These are phyloP conservation scores for Kodamaea derodonti DNA, from an alignment of 1,139 yeast species.

Conservation along the genomic window DNA sequence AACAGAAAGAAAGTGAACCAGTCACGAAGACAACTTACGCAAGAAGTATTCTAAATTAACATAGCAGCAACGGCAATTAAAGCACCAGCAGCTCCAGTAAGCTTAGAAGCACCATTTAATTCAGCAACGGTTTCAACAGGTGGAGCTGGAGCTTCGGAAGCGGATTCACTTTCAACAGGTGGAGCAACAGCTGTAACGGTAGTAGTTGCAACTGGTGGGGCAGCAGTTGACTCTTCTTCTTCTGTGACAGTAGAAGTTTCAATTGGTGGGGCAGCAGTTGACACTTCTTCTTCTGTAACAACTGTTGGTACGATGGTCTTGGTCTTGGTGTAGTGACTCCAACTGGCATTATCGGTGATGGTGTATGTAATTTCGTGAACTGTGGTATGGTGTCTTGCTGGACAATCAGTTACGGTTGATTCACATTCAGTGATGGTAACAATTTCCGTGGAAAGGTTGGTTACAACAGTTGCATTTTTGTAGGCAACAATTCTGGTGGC, in stretches of 20 bases:
- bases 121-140: background rate
- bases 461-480: constrained; percentile 33
- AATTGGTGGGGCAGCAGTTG: background rate
- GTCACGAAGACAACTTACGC: no score
- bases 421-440: constrained; percentile 45
- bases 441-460: constrained; percentile 27
- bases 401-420: constrained; percentile 5
- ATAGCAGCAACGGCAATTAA: constrained; percentile 30
- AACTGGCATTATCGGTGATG: background rate
- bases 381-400: constrained; percentile 6
- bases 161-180: no score
- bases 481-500: constrained; percentile 40
- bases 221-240: background rate
- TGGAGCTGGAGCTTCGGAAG: constrained; percentile 26
- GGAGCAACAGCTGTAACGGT: no score
- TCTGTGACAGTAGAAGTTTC: background rate
- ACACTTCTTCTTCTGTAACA: background rate
- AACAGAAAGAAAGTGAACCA: no score
- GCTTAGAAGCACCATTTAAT: constrained; percentile 20
- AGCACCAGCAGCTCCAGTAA: constrained; percentile 51
- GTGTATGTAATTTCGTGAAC: constrained; percentile 6
- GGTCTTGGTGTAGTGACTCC: no score
- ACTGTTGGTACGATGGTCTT: constrained; percentile 20
- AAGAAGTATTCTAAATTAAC: no score
- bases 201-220: background rate